phyloP scores from a whole-genome alignment of 2,329 filamentous ascomycete species.

The Fusarium miscanthi region DNA sequence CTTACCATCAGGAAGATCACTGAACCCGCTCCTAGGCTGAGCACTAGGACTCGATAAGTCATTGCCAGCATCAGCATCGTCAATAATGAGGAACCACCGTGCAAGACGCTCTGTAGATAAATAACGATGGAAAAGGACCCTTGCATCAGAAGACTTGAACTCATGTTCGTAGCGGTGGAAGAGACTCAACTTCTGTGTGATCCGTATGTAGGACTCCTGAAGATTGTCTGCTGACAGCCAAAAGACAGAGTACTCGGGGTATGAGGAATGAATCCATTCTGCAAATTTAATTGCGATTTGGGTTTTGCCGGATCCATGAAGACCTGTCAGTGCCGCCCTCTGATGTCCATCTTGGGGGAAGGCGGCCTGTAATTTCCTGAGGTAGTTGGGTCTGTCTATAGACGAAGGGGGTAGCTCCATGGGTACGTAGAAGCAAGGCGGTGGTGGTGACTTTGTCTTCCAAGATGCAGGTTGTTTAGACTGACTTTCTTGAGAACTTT shows the following conservation, averaged over 20 bases:
- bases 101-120: background rate
- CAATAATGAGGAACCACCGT: background rate
- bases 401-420: background rate
- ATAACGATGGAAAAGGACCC: background rate
- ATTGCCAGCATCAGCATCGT: background rate
- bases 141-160: background rate
- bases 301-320: background rate
- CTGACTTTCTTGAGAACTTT: background rate
- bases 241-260: background rate
- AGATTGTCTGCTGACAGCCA: background rate
- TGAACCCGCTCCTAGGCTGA: background rate
- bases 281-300: background rate
- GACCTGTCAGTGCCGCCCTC: background rate
- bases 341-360: background rate
- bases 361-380: background rate
- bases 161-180: background rate
- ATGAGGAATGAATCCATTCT: background rate
- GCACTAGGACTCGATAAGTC: accelerated
- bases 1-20: accelerated
- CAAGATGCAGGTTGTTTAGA: background rate
- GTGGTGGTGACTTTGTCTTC: background rate
- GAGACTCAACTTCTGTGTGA: background rate
- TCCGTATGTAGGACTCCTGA: accelerated
- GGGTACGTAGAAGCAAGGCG: background rate
- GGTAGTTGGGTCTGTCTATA: background rate